Conservation (phyloP, 176 grass and related monocot genomes). For the Chrysopogon serrulatus region DNA sequence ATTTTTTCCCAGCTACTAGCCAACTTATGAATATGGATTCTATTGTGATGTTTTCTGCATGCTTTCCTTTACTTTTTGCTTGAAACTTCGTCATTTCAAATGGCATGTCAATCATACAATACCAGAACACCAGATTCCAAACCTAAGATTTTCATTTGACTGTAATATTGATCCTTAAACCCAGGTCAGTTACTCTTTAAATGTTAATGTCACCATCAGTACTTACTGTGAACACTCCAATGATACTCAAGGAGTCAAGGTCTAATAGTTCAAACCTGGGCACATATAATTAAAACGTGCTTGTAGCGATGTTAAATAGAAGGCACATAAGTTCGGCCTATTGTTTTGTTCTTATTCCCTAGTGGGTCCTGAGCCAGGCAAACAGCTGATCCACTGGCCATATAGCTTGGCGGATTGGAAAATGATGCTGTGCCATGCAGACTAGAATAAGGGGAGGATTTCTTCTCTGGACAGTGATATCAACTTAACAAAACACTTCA, state of each 20-base stretch:
- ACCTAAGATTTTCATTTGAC: neutral
- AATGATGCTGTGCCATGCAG: constrained; percentile 7
- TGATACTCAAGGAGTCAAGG: neutral
- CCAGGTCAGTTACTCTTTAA: neutral
- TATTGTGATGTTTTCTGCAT: neutral
- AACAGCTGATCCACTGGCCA: constrained; percentile 8
- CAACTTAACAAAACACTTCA: neutral
- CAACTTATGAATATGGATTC: neutral
- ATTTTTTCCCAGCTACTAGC: neutral
- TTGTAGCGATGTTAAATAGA: neutral
- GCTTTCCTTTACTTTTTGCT: neutral
- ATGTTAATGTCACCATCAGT: neutral
- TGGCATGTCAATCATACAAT: neutral
- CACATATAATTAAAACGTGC: neutral
- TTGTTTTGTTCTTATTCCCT: neutral
- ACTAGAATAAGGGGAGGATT: constrained; percentile 8
- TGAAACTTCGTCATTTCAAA: neutral
- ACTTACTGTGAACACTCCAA: neutral
- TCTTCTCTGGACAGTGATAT: constrained; percentile 17
- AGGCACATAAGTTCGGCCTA: constrained; percentile 13
- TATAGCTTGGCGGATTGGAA: neutral
- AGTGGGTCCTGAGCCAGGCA: neutral
- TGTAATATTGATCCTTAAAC: neutral
- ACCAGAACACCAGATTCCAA: neutral
- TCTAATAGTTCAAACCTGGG: neutral